Evolutionary conservation across 306 rosid genomes (phyloP), one percentile per base, ranked within the genome.

Genomic region (Prunus mira): DNA sequence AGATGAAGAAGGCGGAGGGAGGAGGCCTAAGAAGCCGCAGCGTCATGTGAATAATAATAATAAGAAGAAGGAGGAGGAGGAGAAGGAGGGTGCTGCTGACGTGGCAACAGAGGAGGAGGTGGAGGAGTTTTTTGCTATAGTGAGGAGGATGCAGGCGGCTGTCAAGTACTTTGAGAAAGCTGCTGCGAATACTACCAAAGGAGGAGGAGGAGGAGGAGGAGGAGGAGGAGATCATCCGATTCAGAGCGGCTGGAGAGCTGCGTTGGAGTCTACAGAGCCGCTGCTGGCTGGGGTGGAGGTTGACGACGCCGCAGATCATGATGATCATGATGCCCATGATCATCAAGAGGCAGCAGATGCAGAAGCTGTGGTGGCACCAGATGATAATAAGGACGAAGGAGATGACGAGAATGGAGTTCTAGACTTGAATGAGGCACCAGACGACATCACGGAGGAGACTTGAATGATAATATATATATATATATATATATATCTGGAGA

Each of bases 61-160:
- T 12, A 65, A 1, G 57, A 9, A 12, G n/a, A 68, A 68, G 43
- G 71, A 52, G 67, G 56, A 34, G 78, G 58, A 1, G 62, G 15
- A 9, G n/a, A 74, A 68, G 43, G 71, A 52, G 64, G 56, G 0
- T 12, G 20, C 9, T 12, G 51, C 50, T 70, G 76, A 19, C 19
- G 80, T 58, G 28, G 87, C 88, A 15, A 73, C 88, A 34, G 93
- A 88, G 80, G 92, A 85, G 65, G 94, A 86, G 78, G 93, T 92
- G 64, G 97, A 92, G 75, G 97, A 92, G 67, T 92, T 92, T 73
- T 92, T 80, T 19, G 85, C 91, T 0, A 92, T 92, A 15, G 81
- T 92, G 25, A 76, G 91, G 83, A 80, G 97, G 86, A 92, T 92
- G 93, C 84, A 84, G 62, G 83, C 46, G 45, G 97, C 89, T 0